A percentile compares a stretch with the other conserved stretches of the same genome.
Conservation (phyloP, 257 asterid genomes). For the Henckelia pumila region DNA sequence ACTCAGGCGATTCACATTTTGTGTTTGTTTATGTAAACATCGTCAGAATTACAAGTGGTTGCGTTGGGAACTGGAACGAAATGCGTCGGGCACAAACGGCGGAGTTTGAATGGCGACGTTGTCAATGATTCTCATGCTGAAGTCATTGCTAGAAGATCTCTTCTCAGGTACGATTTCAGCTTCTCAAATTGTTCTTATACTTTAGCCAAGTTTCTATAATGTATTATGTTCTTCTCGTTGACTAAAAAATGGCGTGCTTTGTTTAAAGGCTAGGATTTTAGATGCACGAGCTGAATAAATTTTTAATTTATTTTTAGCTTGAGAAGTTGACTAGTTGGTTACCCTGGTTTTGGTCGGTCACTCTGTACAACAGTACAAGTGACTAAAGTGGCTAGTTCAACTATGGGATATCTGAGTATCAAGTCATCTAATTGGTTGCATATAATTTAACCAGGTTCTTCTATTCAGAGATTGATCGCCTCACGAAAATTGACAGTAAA, state of each 20-base stretch:
- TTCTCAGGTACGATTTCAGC: conserved; percentile 53
- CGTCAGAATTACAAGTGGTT: conserved; percentile 61
- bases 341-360: background rate
- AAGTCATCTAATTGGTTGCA: conserved; percentile 16
- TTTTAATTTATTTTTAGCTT: background rate
- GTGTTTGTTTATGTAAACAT: background rate
- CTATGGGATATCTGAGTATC: background rate
- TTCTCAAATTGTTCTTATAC: background rate
- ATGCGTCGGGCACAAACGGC: conserved; percentile 70
- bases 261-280: background rate
- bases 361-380: background rate
- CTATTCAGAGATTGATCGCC: conserved; percentile 52
- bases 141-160: conserved; percentile 82
- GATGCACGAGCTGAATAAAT: background rate
- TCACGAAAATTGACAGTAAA: conserved; percentile 25
- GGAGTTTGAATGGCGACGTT: conserved; percentile 70
- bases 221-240: background rate
- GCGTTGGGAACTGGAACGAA: conserved; percentile 95
- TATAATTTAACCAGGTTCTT: conserved; percentile 56
- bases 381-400: background rate
- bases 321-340: background rate
- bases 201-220: background rate
- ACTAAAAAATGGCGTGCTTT: background rate
- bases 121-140: conserved; percentile 96
- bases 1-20: background rate